A percentile compares a stretch with the other conserved stretches of the same genome.
Conservation (phyloP, 257 asterid species). For the Ajuga chamaepitys region DNA sequence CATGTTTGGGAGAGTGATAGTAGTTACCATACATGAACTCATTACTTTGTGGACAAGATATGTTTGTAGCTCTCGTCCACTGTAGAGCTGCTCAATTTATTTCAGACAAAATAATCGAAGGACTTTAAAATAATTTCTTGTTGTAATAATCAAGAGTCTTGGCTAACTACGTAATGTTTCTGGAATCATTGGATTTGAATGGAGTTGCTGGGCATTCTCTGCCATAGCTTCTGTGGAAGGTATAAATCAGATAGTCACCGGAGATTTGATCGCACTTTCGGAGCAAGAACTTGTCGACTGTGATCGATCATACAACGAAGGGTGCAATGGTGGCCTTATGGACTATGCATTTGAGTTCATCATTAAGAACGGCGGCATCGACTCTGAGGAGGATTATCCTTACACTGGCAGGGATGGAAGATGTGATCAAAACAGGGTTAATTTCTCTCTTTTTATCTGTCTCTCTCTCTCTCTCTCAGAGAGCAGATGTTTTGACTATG, state of each 20-base stretch:
- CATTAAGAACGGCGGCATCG: constrained; percentile 54
- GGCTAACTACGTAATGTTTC: not conserved
- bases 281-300: constrained; percentile 68
- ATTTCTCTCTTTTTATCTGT: not conserved
- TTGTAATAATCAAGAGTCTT: not conserved
- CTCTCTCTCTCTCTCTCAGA: no score
- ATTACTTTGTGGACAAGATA: constrained; percentile 3
- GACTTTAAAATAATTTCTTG: not conserved
- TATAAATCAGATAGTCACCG: constrained; percentile 39
- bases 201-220: constrained; percentile 74
- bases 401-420: constrained; percentile 36
- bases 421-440: constrained; percentile 46
- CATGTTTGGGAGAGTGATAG: no score
- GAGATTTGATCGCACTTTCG: constrained; percentile 40
- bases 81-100: no score
- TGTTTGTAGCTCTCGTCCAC: not conserved
- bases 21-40: no score
- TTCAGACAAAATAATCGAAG: not conserved
- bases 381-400: constrained; percentile 48
- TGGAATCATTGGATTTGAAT: constrained; percentile 20
- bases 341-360: constrained; percentile 58
- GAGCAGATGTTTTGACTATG: not conserved
- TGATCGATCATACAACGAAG: constrained; percentile 33
- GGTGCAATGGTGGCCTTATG: constrained; percentile 68
- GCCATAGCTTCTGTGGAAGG: constrained; percentile 53